phyloP scores from a whole-genome alignment of 2,329 filamentous ascomycete species.

The Sclerotinia trifoliorum region DNA sequence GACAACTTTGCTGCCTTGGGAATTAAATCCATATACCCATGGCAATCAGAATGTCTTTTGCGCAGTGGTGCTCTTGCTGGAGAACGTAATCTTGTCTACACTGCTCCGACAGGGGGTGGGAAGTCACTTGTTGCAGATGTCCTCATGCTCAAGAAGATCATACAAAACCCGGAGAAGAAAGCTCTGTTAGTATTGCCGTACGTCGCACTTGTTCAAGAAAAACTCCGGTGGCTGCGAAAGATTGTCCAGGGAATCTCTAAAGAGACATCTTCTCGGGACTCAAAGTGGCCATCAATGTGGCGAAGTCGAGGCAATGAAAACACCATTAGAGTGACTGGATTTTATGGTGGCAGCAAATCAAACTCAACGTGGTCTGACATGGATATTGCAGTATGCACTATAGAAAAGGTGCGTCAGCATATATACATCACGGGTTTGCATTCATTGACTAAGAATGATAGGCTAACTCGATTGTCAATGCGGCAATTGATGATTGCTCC shows the following conservation, averaged over 20 bases:
- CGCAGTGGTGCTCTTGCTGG: constrained; percentile 65
- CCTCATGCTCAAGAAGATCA: constrained; percentile 68
- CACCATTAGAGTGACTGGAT: constrained; percentile 64
- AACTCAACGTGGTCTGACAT: constrained; percentile 69
- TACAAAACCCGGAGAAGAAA: constrained; percentile 63
- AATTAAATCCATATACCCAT: constrained; percentile 73
- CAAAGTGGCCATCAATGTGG: constrained; percentile 46
- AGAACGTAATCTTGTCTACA: constrained; percentile 72
- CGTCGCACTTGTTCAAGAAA: constrained; percentile 77
- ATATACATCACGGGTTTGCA: background rate
- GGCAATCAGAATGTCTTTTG: constrained; percentile 73
- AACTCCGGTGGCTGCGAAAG: constrained; percentile 69
- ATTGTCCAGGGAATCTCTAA: constrained; percentile 59
- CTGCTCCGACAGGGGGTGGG: constrained; percentile 73
- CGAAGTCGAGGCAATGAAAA: constrained; percentile 56
- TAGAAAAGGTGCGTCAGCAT: constrained; percentile 61
- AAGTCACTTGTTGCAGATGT: constrained; percentile 74
- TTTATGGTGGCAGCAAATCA: constrained; percentile 71
- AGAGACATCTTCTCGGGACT: constrained; percentile 26
- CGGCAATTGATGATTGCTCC: constrained; percentile 68
- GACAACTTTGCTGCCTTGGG: constrained; percentile 64
- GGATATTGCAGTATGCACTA: constrained; percentile 75
- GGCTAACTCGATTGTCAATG: constrained; percentile 73
- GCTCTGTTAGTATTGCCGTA: constrained; percentile 73
- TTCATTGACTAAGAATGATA: constrained; percentile 38